Evolutionary conservation across 2,329 filamentous ascomycete genomes (phyloP).

Genomic region (Paecilomyces sp.): DNA sequence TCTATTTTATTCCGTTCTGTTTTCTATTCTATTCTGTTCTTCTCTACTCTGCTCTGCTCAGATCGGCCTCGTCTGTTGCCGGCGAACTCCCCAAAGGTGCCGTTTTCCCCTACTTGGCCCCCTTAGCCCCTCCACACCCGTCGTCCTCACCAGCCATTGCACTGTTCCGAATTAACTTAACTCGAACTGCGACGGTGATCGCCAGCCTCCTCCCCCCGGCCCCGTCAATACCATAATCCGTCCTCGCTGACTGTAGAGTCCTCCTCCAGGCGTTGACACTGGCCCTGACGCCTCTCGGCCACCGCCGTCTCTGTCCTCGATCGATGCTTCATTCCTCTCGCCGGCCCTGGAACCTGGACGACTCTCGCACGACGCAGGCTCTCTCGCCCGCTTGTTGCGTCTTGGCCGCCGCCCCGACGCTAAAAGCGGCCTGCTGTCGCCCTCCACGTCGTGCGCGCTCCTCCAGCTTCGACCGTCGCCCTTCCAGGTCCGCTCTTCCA

Average conservation of each 20-base stretch:
- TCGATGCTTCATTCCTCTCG: constrained; percentile 28
- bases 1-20: too few species aligned
- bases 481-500: constrained; percentile 3
- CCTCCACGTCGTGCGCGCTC: constrained; percentile 5
- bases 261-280: constrained; percentile 11
- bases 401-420: constrained; percentile 28
- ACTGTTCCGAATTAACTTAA: neutral
- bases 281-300: constrained; percentile 11
- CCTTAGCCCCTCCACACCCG: constrained; percentile 29
- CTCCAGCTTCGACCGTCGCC: constrained; percentile 1
- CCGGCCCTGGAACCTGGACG: constrained; percentile 12
- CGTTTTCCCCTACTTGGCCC: constrained; percentile 10
- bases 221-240: constrained; percentile 9
- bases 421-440: constrained; percentile 22
- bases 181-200: constrained; percentile 7
- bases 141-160: constrained; percentile 11
- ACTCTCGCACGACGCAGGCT: constrained; percentile 15
- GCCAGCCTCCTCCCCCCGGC: constrained; percentile 8
- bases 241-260: constrained; percentile 7
- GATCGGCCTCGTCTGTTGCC: neutral
- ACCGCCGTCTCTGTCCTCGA: constrained; percentile 16
- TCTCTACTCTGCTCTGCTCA: too few species aligned
- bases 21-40: too few species aligned
- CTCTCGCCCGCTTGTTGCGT: constrained; percentile 26
- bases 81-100: constrained; percentile 7